Evolutionary conservation across 176 grass and related monocot genomes (phyloP).

Genomic region (Olyra latifolia): DNA sequence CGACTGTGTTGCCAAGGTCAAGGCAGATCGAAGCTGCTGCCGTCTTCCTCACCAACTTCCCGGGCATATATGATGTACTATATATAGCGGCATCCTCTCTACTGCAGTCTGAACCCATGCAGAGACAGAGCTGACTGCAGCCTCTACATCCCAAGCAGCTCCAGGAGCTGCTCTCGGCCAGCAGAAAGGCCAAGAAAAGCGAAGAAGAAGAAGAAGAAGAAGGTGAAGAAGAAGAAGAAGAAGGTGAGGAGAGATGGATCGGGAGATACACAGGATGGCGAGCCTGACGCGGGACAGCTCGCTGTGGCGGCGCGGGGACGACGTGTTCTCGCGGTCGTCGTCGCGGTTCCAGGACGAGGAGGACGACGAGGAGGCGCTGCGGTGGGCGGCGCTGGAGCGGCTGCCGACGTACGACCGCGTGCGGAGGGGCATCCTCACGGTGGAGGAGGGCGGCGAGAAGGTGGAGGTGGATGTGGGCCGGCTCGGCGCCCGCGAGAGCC

Average conservation of each 20-base stretch:
- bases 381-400: slow-evolving; percentile 94
- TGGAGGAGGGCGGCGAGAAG: slow-evolving; percentile 32
- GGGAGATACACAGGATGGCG: slow-evolving; percentile 53
- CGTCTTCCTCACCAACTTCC: neutral
- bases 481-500: slow-evolving; percentile 52
- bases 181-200: too few relatives aligned
- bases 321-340: slow-evolving; percentile 69
- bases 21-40: neutral
- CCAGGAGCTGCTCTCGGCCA: neutral
- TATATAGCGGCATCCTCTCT: neutral
- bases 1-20: neutral
- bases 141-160: neutral
- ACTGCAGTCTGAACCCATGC: neutral
- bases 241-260: slow-evolving; percentile 12
- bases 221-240: too few relatives aligned
- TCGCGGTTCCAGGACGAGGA: slow-evolving; percentile 66
- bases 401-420: slow-evolving; percentile 76
- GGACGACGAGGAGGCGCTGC: slow-evolving; percentile 89
- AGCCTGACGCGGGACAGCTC: slow-evolving; percentile 57
- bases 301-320: slow-evolving; percentile 54
- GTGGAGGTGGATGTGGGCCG: slow-evolving; percentile 58
- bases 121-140: neutral
- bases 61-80: too few relatives aligned
- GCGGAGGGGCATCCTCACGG: slow-evolving; percentile 50
- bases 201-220: too few relatives aligned